phyloP scores from a whole-genome alignment of 805 yeast species.

The Candida succiphila region DNA sequence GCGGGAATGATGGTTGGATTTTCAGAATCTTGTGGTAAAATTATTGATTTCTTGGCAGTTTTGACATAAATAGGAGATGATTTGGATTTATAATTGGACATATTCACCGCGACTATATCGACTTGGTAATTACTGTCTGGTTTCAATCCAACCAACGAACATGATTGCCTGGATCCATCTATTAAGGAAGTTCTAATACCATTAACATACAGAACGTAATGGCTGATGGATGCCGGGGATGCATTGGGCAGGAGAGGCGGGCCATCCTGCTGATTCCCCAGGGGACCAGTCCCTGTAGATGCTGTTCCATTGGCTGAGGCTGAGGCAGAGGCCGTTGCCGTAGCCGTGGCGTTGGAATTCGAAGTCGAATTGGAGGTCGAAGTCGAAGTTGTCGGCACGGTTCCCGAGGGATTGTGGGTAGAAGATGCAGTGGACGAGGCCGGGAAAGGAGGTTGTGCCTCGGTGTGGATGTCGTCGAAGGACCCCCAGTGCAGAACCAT shows the following conservation, averaged over 20 bases:
- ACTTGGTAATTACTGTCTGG: constrained; percentile 30
- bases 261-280: constrained; percentile 11
- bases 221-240: constrained; percentile 19
- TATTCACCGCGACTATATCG: constrained; percentile 32
- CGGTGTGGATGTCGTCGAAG: constrained; percentile 1
- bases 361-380: not conserved
- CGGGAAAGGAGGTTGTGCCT: not conserved
- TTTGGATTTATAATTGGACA: constrained; percentile 28
- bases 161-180: constrained; percentile 25
- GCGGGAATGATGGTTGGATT: constrained; percentile 11
- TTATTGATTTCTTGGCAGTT: constrained; percentile 17
- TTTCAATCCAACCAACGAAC: constrained; percentile 21
- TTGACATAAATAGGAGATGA: constrained; percentile 30
- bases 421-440: constrained; percentile 1
- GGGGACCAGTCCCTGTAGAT: constrained; percentile 1
- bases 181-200: constrained; percentile 25
- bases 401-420: not conserved
- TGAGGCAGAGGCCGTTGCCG: not conserved
- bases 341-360: not conserved
- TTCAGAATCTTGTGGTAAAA: too few species aligned
- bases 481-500: constrained; percentile 49
- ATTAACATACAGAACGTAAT: constrained; percentile 28
- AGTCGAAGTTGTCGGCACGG: not conserved
- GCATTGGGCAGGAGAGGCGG: constrained; percentile 15
- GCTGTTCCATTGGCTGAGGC: not conserved